Evolutionary conservation across 148 eudicot genomes (phyloP).

Genomic region (Persicaria tinctoria): DNA sequence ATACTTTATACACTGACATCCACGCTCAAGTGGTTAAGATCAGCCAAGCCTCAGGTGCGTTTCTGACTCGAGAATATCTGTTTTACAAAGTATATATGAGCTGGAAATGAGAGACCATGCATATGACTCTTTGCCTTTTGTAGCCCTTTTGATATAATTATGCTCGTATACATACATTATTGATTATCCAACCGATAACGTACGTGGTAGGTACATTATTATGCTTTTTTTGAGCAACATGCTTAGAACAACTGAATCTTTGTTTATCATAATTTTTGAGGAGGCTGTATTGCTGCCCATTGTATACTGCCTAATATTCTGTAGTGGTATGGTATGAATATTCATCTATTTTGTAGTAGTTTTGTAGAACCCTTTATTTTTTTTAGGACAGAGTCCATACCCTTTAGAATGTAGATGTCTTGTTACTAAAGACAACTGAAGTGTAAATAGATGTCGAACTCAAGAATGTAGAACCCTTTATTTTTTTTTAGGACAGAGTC

Average conservation of each 20-base stretch:
- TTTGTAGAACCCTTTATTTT: neutral
- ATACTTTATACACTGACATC: too few relatives aligned
- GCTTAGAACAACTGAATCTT: neutral
- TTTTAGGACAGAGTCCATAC: neutral
- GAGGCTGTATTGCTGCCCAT: neutral
- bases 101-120: conserved; percentile 8
- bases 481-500: too few relatives aligned
- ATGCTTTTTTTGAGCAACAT: neutral
- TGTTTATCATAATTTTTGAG: neutral
- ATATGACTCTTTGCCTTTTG: conserved; percentile 8
- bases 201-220: conserved; percentile 5
- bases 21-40: neutral
- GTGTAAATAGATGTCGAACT: too few relatives aligned
- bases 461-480: too few relatives aligned
- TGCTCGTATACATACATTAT: neutral
- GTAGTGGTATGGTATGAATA: neutral
- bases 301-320: neutral
- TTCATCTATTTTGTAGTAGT: neutral
- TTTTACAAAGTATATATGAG: neutral
- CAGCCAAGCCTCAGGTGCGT: neutral
- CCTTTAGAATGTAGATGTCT: neutral
- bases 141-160: conserved; percentile 5
- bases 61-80: neutral
- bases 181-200: neutral
- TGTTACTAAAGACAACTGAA: too few relatives aligned